Evolutionary conservation across 139 green algal species (phyloP).

Genomic region (Auxenochlorella pyrenoidosa): DNA sequence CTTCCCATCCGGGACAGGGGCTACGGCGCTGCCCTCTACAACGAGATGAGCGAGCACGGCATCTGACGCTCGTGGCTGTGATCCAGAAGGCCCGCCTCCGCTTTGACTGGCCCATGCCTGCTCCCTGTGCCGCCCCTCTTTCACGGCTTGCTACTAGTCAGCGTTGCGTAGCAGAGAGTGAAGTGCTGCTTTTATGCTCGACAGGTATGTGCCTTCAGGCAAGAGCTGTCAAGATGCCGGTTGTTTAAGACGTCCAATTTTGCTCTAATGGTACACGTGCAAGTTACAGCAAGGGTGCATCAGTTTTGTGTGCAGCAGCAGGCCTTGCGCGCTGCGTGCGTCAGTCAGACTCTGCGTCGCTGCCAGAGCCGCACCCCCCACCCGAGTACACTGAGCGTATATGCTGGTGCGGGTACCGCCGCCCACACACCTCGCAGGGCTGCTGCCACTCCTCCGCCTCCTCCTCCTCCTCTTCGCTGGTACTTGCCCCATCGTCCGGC

Average conservation of each 20-base stretch:
- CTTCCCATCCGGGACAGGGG: slow-evolving; percentile 33
- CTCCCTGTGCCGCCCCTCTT: too few relatives aligned
- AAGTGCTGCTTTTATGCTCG: too few relatives aligned
- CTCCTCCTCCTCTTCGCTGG: slow-evolving; percentile 25
- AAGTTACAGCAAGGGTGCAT: too few relatives aligned
- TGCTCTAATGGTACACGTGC: too few relatives aligned
- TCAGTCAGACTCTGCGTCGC: slow-evolving; percentile 8
- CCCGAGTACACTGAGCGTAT: slow-evolving; percentile 18
- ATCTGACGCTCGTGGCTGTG: background rate
- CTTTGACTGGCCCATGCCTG: too few relatives aligned
- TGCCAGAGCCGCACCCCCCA: background rate
- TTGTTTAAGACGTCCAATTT: too few relatives aligned
- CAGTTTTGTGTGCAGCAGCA: background rate
- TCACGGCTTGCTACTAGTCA: too few relatives aligned
- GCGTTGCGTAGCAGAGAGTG: too few relatives aligned
- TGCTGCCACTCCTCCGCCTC: slow-evolving; percentile 30
- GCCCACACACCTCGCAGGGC: slow-evolving; percentile 44
- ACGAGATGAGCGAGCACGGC: slow-evolving; percentile 31
- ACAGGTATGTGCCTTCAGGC: too few relatives aligned
- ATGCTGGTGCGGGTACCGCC: slow-evolving; percentile 50
- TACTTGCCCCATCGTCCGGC: background rate
- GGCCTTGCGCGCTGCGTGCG: background rate
- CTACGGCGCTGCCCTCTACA: background rate
- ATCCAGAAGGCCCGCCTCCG: too few relatives aligned
- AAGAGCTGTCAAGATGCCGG: too few relatives aligned